Conservation (phyloP, 257 asterid species). For the Penstemon newberryi region DNA sequence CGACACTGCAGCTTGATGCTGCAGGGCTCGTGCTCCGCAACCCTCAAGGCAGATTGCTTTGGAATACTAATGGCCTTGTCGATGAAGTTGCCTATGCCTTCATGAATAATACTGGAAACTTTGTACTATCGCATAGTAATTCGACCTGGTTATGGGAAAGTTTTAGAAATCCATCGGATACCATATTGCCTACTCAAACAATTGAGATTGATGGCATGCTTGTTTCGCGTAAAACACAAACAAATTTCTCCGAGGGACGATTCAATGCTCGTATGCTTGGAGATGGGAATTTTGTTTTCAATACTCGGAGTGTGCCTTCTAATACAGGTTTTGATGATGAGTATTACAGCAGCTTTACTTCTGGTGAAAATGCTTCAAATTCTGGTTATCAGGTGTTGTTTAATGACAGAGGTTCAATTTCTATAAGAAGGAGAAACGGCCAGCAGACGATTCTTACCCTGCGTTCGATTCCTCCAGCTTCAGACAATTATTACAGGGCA, state of each 20-base stretch:
- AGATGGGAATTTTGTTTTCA: constrained; percentile 43
- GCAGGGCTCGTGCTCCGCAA: constrained; percentile 44
- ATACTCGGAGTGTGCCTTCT: constrained; percentile 26
- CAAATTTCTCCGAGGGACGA: constrained; percentile 44
- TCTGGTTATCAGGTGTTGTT: constrained; percentile 43
- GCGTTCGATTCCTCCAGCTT: constrained; percentile 15
- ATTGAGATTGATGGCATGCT: constrained; percentile 28
- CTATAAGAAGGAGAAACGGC: constrained; percentile 33
- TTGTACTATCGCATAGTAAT: constrained; percentile 32
- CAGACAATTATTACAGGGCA: constrained; percentile 42
- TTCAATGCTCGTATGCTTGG: constrained; percentile 40
- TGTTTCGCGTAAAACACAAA: constrained; percentile 26
- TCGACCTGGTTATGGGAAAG: constrained; percentile 51
- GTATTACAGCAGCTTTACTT: constrained; percentile 40
- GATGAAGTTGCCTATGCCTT: constrained; percentile 34
- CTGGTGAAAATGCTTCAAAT: constrained; percentile 29
- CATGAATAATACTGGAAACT: constrained; percentile 60
- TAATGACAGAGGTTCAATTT: constrained; percentile 31
- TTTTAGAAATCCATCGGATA: constrained; percentile 39
- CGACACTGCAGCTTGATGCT: constrained; percentile 34
- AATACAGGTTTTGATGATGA: constrained; percentile 32
- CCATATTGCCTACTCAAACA: constrained; percentile 38
- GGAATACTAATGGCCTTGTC: constrained; percentile 20
- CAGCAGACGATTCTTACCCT: not conserved
- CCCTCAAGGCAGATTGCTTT: constrained; percentile 32